Base-by-base conservation (phyloP, 352 stramenopile species). In the Phytophthora pisi region DNA sequence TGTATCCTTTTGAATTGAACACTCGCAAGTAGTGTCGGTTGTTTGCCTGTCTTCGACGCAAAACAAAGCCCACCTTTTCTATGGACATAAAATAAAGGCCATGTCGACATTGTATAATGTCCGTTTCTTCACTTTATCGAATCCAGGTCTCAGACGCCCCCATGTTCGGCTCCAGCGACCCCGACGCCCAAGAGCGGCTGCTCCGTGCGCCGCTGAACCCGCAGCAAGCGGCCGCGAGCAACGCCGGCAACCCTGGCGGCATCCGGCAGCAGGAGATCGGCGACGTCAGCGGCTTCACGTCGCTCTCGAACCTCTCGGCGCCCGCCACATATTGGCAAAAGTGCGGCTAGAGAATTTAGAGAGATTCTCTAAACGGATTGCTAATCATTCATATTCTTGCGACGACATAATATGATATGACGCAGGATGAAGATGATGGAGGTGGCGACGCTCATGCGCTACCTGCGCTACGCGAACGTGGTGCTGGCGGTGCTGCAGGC, bases 401-500 rank as follows among this genome's bases (percentile, higher is more conserved):
- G 5, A 20, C 18, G 43, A 47, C 10, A 47, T 45, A 30, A 34
- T 50, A 50, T 46, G 38, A 34, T 64, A 28, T 64, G 31, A 50
- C 43, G 42, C 55, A 92, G 83, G 56, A 72, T 95, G 45, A 86
- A 84, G 63, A 73, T 75, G 54, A 87, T 87, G 83, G 79, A 94
- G 50, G 86, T 82, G 20, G 52, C 75, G 30, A 87, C 79, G 50
- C 74, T 95, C 34, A 87, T 93, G 72, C 86, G 86, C 43, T 93
- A 91, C 61, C 72, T 93, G 64, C 86, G 88, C 63, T 95, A 95
- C 71, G 70, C 90, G 16, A 96, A 96, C 66, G 85, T 95, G 42
- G 57, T 93, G 18, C 72, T 96, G 45, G 84, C 88, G 61, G 75
- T 91, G 52, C 78, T 96, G 30, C 88, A 95, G 64, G 84, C 86